Evolutionary conservation across 108 stramenopile genomes (phyloP).

Genomic region (Parietichytrium sp.): DNA sequence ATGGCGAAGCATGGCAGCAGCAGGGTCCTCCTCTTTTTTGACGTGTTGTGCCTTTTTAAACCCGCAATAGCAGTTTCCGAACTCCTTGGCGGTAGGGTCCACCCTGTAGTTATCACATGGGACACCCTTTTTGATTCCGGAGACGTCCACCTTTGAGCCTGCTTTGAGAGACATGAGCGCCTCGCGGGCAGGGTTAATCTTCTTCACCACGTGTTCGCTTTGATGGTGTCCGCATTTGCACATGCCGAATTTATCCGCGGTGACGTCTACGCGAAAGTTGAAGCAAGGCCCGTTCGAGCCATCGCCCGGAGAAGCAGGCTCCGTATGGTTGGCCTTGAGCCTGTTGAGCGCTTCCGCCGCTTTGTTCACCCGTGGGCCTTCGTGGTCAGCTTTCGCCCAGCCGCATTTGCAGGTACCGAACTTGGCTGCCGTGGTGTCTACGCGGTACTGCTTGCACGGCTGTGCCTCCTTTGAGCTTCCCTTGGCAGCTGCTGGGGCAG

Average conservation of each 20-base stretch:
- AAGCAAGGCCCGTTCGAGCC: constrained; percentile 27
- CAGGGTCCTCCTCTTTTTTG: constrained; percentile 12
- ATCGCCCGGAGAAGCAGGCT: not conserved
- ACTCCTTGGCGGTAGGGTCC: not conserved
- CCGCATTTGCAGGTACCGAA: constrained; percentile 37
- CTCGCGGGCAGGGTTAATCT: constrained; percentile 15
- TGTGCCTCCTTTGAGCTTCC: not conserved
- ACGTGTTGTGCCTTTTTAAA: constrained; percentile 12
- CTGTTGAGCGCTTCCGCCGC: not conserved
- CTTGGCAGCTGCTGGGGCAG: too few relatives aligned
- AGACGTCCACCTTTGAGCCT: too few relatives aligned
- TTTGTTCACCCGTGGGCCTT: not conserved
- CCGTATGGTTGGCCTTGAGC: not conserved
- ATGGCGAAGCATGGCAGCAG: constrained; percentile 19
- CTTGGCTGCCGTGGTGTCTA: not conserved
- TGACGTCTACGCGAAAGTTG: constrained; percentile 30
- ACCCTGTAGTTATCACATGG: not conserved
- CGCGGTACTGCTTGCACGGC: not conserved
- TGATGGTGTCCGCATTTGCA: constrained; percentile 32
- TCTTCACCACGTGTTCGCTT: constrained; percentile 29
- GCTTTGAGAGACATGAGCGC: not conserved
- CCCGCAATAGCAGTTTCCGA: constrained; percentile 19
- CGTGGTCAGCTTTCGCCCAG: not conserved
- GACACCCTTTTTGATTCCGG: not conserved
- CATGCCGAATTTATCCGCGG: constrained; percentile 27